These are phyloP conservation scores for Graphiopsis chlorocephala DNA, from an alignment of 2,329 filamentous ascomycete species.

Conservation along the genomic window DNA sequence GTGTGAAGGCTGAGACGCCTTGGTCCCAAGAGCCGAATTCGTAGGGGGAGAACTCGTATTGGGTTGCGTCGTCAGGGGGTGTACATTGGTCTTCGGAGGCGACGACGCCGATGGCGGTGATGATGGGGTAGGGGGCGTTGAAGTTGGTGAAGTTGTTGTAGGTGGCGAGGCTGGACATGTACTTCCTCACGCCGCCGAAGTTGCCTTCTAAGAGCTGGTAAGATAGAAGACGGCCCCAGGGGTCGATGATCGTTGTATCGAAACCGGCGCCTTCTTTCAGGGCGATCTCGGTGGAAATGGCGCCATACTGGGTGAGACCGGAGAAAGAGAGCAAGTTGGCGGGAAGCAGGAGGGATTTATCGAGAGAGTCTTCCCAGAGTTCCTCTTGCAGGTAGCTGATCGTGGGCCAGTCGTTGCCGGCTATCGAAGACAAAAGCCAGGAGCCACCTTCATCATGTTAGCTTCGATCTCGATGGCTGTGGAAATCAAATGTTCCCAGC, in stretches of 20 bases:
- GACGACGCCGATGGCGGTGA: constrained; percentile 41
- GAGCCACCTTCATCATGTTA: constrained; percentile 39
- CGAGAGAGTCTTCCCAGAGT: constrained; percentile 43
- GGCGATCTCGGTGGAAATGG: constrained; percentile 35
- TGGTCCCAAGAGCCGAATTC: constrained; percentile 65
- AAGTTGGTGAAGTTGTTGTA: constrained; percentile 41
- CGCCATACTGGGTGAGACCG: constrained; percentile 30
- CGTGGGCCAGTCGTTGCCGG: constrained; percentile 48
- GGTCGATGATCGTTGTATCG: constrained; percentile 40
- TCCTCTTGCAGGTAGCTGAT: constrained; percentile 39
- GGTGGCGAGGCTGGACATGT: constrained; percentile 35
- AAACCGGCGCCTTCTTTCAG: constrained; percentile 41
- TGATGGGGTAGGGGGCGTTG: constrained; percentile 46
- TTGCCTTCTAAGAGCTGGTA: constrained; percentile 40
- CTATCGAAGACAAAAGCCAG: constrained; percentile 47
- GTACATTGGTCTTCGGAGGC: constrained; percentile 38
- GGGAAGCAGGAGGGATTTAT: constrained; percentile 39
- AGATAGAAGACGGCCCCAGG: constrained; percentile 41
- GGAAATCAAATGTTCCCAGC: background rate
- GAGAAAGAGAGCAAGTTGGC: constrained; percentile 30
- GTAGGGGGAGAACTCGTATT: constrained; percentile 65
- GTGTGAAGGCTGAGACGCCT: constrained; percentile 59
- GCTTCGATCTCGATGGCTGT: background rate
- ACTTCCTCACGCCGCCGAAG: constrained; percentile 38
- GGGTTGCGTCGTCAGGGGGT: constrained; percentile 52